Base-by-base conservation (phyloP, 2,329 filamentous ascomycete genomes). In the Aspergillus pseudotamarii region DNA sequence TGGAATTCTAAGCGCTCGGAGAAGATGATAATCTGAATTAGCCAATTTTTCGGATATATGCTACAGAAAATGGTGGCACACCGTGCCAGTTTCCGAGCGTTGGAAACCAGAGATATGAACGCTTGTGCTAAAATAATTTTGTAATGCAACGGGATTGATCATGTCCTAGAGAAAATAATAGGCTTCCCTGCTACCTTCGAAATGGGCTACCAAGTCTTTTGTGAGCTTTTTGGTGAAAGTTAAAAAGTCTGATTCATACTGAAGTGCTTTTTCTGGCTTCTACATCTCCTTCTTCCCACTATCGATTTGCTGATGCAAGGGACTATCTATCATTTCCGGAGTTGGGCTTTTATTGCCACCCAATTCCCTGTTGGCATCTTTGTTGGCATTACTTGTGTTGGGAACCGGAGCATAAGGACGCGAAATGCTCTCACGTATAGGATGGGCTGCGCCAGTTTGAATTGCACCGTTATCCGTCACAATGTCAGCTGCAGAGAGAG, bases 341-440 rank as follows among this genome's bases (percentile, higher is more conserved):
- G 8, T 19, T 23, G 57, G 19, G n/a, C 34, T 48, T 32, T 28
- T 53, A 26, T 51, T 32, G 21, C 19, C 57, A 53, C 21, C 21
- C 23, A 36, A 30, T n/a, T 68, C 65, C 43, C 67, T 57, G 65
- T 66, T 73, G 57, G 70, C 71, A 66, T 71, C 51, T 28, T 69
- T 56, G 46, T 66, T 45, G 58, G 67, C 68, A 60, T 75, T 75
- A 56, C 70, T 69, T 43, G 64, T 36, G 30, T 62, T 53, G 34
- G 71, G 73, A 30, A 74, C 63, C 14, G 72, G 58, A 8, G 70
- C 66, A 66, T 70, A 70, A 46, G 72, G 72, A 53, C 70, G 71
- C 38, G 73, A 71, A 62, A 75, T 72, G 46, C 64, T 72, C 4
- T 69, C 65, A n/a, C 70, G 72, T 21, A 66, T 45, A 53, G 72